Conservation (phyloP, 1,139 yeast genomes). For the Candida tropicalis region DNA sequence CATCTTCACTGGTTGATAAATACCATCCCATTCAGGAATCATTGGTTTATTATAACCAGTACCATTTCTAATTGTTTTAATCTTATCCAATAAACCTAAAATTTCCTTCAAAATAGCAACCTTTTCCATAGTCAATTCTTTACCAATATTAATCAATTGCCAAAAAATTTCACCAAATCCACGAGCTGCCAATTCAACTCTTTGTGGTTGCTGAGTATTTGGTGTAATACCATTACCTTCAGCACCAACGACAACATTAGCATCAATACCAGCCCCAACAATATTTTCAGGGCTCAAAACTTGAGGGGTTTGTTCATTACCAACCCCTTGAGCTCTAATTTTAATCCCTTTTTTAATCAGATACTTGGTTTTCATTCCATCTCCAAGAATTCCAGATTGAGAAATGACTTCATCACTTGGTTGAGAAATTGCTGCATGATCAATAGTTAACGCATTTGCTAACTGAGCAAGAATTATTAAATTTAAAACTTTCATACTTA, state of each 20-base stretch:
- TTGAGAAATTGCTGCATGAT: conserved; percentile 9
- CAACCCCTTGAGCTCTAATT: conserved; percentile 9
- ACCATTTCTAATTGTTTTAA: conserved; percentile 9
- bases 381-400: conserved; percentile 9
- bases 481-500: conserved; percentile 10
- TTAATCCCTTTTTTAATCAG: conserved; percentile 7
- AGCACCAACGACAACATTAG: conserved; percentile 1
- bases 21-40: conserved; percentile 8
- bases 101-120: conserved; percentile 16
- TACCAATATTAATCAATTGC: conserved; percentile 16
- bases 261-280: not conserved
- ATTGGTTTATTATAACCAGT: conserved; percentile 1
- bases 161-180: conserved; percentile 17
- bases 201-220: not conserved
- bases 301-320: not conserved
- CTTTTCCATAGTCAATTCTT: conserved; percentile 16
- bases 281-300: not conserved
- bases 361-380: conserved; percentile 10
- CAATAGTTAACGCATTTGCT: conserved; percentile 11
- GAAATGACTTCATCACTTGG: conserved; percentile 9
- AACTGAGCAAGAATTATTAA: conserved; percentile 12
- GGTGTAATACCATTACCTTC: conserved; percentile 2
- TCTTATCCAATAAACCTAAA: conserved; percentile 14
- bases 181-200: conserved; percentile 10
- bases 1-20: conserved; percentile 25